Percentiles rank a stretch among this genome's conserved stretches.
Evolutionary conservation across 2,329 filamentous ascomycete genomes (phyloP).

Genomic region (Coniosporium tulheliwenetii): DNA sequence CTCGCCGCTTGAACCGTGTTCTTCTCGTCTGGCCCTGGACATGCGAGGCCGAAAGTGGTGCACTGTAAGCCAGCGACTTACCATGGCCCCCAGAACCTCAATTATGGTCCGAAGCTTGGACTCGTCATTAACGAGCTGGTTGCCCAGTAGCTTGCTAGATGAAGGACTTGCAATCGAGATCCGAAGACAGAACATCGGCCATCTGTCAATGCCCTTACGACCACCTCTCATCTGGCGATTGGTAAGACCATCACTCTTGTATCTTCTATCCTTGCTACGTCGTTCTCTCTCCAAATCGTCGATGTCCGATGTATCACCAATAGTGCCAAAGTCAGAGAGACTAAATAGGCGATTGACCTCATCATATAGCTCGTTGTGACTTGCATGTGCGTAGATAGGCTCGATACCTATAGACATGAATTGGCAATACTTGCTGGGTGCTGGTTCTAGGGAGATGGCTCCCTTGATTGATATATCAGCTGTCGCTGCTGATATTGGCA

Average conservation of each 20-base stretch:
- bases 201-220: conserved; percentile 58
- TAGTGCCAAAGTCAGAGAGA: conserved; percentile 58
- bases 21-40: conserved; percentile 2
- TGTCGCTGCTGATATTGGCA: conserved; percentile 52
- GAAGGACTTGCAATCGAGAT: conserved; percentile 28
- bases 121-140: conserved; percentile 11
- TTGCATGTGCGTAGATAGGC: conserved; percentile 42
- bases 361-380: conserved; percentile 54
- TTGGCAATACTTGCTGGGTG: conserved; percentile 56
- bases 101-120: conserved; percentile 36
- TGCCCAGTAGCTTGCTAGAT: conserved; percentile 3
- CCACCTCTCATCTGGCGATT: conserved; percentile 34
- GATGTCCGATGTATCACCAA: conserved; percentile 28
- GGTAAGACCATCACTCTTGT: conserved; percentile 33
- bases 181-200: conserved; percentile 80
- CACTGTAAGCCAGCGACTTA: conserved; percentile 59
- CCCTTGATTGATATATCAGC: conserved; percentile 48
- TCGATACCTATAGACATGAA: conserved; percentile 67
- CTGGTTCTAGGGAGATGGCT: conserved; percentile 54
- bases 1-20: too few species aligned
- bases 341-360: conserved; percentile 65
- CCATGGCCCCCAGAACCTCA: conserved; percentile 51
- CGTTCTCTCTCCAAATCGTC: conserved; percentile 20
- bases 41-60: conserved; percentile 48
- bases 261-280: conserved; percentile 21